Evolutionary conservation across 192 early-diverging fungal genomes (phyloP), one percentile per base, ranked within the genome.

Genomic region (Cladochytrium replicatum): DNA sequence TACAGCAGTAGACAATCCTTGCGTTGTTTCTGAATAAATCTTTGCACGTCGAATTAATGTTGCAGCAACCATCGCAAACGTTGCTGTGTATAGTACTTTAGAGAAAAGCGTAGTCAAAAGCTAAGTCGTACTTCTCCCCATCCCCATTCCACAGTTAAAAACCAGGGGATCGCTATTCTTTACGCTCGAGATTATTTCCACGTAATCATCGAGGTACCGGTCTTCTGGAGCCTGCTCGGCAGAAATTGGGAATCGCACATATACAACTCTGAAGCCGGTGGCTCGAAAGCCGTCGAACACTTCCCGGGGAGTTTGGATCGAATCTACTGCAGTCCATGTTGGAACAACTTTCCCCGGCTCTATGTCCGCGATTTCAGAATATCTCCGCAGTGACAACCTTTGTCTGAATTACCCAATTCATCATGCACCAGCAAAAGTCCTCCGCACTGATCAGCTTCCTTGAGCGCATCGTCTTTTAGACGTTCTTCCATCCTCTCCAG

Each of bases 71-170:
- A 74, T 81, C 6, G 72, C 71, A 43, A 75, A 70, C 24, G 80
- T 82, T 2, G 80, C 64, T 70, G 45, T 7, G 38, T 2, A 5
- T 29, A 23, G 31, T 46, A 4, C 6, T 52, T 17, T 31, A 38
- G 0, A 7, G 29, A 54, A 19, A 22, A 21, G 23, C 3, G 31
- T 19, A 40, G 13, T 43, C 29, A 44, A 21, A 46, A 4, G 29
- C 29, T 21, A 46, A 13, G 13, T 44, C 63, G 2, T 58, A 71
- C 69, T 82, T 34, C 80, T 42, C 13, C 77, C 80, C 11, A 64
- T 71, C 6, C 80, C 80, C 70, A 78, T 75, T 4, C 80, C 80
- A 55, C 80, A 82, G 39, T 78, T 77, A 47, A 82, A 77, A 6
- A 82, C 62, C 3, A 80, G 50, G 6, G 73, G 60, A 50, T 75